Conservation (phyloP, 345 rosid genomes). For the Gossypioides kirkii region DNA sequence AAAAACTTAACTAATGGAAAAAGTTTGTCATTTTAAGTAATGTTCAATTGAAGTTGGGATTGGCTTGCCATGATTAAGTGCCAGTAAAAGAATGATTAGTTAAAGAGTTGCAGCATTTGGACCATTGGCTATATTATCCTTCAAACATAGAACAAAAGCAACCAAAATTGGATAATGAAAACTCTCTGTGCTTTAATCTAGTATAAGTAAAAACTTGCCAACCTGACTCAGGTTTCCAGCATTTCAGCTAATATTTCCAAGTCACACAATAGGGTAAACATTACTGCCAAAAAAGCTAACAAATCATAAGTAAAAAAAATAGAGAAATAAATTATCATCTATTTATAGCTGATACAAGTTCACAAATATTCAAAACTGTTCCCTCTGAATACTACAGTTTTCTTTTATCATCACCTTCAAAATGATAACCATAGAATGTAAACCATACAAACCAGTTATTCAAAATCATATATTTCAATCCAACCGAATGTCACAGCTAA, state of each 20-base stretch:
- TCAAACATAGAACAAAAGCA: not conserved
- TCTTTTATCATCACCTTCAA: not conserved
- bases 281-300: not conserved
- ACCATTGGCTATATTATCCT: not conserved
- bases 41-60: not conserved
- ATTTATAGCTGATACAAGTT: not conserved
- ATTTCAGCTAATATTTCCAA: not conserved
- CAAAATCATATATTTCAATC: not conserved
- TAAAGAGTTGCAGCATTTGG: not conserved
- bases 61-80: not conserved
- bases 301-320: too few relatives aligned
- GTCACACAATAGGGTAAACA: not conserved
- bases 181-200: not conserved
- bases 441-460: not conserved
- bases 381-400: not conserved
- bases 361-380: not conserved
- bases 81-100: not conserved
- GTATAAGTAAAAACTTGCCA: not conserved
- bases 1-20: too few relatives aligned
- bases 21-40: too few relatives aligned
- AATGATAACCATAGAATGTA: too few relatives aligned
- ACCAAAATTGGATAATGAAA: not conserved
- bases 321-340: not conserved
- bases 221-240: not conserved
- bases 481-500: not conserved